A percentile compares a stretch with the other conserved stretches of the same genome.
Conservation (phyloP, 129 eudicot genomes). For the Heracleum sosnowskyi region DNA sequence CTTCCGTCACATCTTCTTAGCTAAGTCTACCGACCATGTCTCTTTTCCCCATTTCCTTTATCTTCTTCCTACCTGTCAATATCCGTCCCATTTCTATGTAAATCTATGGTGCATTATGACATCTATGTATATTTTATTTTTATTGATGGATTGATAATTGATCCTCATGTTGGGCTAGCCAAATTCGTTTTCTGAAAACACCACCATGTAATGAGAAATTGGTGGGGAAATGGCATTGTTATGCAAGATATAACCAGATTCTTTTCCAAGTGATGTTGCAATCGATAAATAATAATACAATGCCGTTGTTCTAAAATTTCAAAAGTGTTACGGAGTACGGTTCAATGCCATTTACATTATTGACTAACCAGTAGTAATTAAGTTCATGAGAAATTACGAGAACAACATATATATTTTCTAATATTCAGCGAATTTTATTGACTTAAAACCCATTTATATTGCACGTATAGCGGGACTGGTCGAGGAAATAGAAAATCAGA, state of each 20-base stretch:
- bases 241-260: not conserved
- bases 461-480: too few relatives aligned
- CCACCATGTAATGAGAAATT: not conserved
- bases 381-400: too few relatives aligned
- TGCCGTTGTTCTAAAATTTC: too few relatives aligned
- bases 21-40: conserved; percentile 35
- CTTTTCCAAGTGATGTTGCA: not conserved
- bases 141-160: not conserved
- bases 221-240: not conserved
- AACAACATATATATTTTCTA: too few relatives aligned
- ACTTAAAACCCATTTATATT: too few relatives aligned
- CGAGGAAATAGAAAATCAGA: too few relatives aligned
- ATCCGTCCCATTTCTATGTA: conserved; percentile 24
- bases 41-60: conserved; percentile 40
- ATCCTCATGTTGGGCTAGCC: conserved; percentile 12
- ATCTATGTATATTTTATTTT: not conserved
- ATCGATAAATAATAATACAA: not conserved
- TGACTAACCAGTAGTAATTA: too few relatives aligned
- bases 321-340: too few relatives aligned
- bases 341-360: too few relatives aligned
- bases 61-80: conserved; percentile 36
- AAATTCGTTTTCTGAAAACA: conserved; percentile 15
- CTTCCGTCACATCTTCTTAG: conserved; percentile 52
- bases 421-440: too few relatives aligned
- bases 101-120: conserved; percentile 1